These are phyloP conservation scores for Melaleuca alternifolia DNA, from an alignment of 345 rosid species.

Conservation along the genomic window DNA sequence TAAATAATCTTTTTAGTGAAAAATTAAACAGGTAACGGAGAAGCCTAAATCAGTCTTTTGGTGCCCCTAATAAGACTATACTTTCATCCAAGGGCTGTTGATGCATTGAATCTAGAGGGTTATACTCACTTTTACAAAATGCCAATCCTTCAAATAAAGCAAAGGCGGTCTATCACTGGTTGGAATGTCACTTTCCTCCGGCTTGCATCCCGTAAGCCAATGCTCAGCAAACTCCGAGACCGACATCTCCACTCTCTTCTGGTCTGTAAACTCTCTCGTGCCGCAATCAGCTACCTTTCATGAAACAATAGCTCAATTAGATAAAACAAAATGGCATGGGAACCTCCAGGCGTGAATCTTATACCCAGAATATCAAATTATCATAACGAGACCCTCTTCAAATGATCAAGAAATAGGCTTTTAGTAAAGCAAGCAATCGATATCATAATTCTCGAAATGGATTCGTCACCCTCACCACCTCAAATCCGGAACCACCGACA, in stretches of 20 bases:
- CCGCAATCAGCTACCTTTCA: slow-evolving; percentile 80
- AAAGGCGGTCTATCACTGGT: slow-evolving; percentile 15
- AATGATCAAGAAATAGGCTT: background rate
- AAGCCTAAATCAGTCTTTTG: background rate
- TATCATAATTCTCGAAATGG: background rate
- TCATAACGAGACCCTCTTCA: background rate
- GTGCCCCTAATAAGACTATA: background rate
- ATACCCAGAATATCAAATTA: background rate
- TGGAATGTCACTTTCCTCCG: background rate
- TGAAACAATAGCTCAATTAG: background rate
- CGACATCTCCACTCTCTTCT: slow-evolving; percentile 75
- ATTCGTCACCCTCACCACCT: background rate
- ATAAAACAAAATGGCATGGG: background rate
- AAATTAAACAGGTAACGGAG: background rate
- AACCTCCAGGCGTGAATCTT: background rate
- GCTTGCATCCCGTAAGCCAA: slow-evolving; percentile 25
- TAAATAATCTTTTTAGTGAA: background rate
- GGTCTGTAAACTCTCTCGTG: slow-evolving; percentile 68
- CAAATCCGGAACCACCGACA: background rate
- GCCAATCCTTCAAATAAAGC: slow-evolving; percentile 92
- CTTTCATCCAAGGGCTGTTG: background rate
- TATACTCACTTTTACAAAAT: slow-evolving; percentile 63
- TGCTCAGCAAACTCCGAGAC: slow-evolving; percentile 51
- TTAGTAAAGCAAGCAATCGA: background rate
- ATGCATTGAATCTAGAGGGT: background rate